phyloP scores from a whole-genome alignment of 176 grass and related monocot species.

The Cenchrus purpureus region DNA sequence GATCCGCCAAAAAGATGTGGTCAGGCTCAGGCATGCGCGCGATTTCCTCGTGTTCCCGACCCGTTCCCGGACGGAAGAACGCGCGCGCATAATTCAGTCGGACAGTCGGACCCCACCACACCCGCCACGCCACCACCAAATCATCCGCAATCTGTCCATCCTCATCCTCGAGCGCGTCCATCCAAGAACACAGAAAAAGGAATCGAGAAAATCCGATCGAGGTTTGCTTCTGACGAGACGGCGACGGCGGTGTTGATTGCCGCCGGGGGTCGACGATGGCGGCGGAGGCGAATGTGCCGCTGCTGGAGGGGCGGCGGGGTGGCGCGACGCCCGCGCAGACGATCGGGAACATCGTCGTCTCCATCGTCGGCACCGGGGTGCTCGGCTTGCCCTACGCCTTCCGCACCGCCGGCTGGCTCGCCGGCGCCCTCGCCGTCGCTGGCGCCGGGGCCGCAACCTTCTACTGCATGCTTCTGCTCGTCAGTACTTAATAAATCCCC shows the following conservation, averaged over 20 bases:
- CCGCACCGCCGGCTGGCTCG: slow-evolving; percentile 66
- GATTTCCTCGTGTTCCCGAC: neutral
- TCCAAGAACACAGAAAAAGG: neutral
- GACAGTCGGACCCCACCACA: neutral
- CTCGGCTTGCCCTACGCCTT: slow-evolving; percentile 90
- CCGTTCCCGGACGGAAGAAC: neutral
- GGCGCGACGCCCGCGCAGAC: slow-evolving; percentile 70
- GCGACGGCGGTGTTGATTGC: too few relatives aligned
- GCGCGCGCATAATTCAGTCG: neutral
- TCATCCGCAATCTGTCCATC: neutral
- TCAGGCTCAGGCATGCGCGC: neutral
- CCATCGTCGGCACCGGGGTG: slow-evolving; percentile 86
- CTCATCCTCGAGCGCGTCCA: neutral
- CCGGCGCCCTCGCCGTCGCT: slow-evolving; percentile 61
- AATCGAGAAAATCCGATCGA: neutral
- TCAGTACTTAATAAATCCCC: slow-evolving; percentile 26
- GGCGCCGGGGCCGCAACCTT: slow-evolving; percentile 55
- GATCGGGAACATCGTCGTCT: slow-evolving; percentile 86
- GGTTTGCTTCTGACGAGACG: too few relatives aligned
- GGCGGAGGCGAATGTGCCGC: slow-evolving; percentile 42
- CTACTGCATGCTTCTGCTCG: slow-evolving; percentile 96
- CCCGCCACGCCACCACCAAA: neutral
- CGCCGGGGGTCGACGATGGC: neutral
- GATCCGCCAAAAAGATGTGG: neutral
- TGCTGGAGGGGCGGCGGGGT: slow-evolving; percentile 41